phyloP scores from a whole-genome alignment of 164 flowering plant genomes.

The Cinnamomum chago region DNA sequence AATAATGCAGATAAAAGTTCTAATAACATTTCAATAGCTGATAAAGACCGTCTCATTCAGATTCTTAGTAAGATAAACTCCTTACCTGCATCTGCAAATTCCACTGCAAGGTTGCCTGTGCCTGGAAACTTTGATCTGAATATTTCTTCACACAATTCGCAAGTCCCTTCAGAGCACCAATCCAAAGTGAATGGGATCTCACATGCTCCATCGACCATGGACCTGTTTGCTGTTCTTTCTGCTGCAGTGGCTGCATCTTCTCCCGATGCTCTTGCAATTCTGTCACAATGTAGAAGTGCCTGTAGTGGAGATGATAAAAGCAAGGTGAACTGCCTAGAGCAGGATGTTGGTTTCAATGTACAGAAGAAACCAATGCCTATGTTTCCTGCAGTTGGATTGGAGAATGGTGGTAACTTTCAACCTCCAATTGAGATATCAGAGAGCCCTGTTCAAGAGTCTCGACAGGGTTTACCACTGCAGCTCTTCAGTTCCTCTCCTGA shows the following conservation, averaged over 20 bases:
- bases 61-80: slow-evolving; percentile 71
- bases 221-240: slow-evolving; percentile 65
- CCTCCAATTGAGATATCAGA: slow-evolving; percentile 59
- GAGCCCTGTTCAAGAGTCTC: slow-evolving; percentile 38
- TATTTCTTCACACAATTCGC: slow-evolving; percentile 19
- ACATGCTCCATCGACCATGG: slow-evolving; percentile 50
- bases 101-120: slow-evolving; percentile 37
- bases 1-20: slow-evolving; percentile 31
- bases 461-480: slow-evolving; percentile 53
- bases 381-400: slow-evolving; percentile 38
- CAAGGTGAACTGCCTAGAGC: slow-evolving; percentile 32
- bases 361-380: slow-evolving; percentile 29
- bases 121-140: slow-evolving; percentile 30
- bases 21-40: slow-evolving; percentile 31
- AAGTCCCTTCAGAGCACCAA: slow-evolving; percentile 30
- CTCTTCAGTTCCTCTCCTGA: slow-evolving; percentile 72
- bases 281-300: slow-evolving; percentile 46
- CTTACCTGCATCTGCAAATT: slow-evolving; percentile 43
- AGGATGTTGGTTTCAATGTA: slow-evolving; percentile 22
- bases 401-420: slow-evolving; percentile 45
- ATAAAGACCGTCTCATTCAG: slow-evolving; percentile 59
- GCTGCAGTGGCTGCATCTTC: slow-evolving; percentile 42
- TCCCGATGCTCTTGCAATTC: slow-evolving; percentile 35
- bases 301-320: slow-evolving; percentile 42
- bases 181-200: slow-evolving; percentile 31